Percentiles rank a stretch among this genome's conserved stretches.
phyloP scores from a whole-genome alignment of 805 yeast genomes.

The Starmerella vaccinii region DNA sequence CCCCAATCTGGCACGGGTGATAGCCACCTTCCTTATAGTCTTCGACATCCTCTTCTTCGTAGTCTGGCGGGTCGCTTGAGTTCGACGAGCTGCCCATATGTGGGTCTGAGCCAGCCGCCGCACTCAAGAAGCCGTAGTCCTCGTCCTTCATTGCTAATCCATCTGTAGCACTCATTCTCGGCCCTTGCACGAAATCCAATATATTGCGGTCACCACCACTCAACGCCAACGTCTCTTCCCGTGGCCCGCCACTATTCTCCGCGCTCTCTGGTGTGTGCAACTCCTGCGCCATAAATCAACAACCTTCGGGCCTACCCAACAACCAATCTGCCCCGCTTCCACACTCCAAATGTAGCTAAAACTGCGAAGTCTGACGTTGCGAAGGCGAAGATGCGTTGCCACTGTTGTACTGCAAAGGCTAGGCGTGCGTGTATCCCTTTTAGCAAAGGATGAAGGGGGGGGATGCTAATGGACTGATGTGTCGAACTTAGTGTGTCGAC shows the following conservation, averaged over 20 bases:
- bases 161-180: not conserved
- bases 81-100: not conserved
- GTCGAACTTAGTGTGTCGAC: too few relatives aligned
- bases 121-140: not conserved
- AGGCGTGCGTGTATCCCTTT: too few relatives aligned
- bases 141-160: not conserved
- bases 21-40: conserved; percentile 93
- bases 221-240: not conserved
- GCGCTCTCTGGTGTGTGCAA: not conserved
- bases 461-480: too few relatives aligned
- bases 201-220: not conserved
- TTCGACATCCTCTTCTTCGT: conserved; percentile 70
- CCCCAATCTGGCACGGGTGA: conserved; percentile 89
- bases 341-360: not conserved
- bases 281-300: not conserved
- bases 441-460: too few relatives aligned
- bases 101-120: too few relatives aligned
- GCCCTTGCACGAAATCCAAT: not conserved
- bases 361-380: too few relatives aligned
- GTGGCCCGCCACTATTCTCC: not conserved
- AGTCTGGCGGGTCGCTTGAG: conserved; percentile 16
- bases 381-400: too few relatives aligned
- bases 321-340: not conserved
- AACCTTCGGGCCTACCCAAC: not conserved
- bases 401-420: too few relatives aligned